These are phyloP conservation scores for Tricholoma furcatifolium DNA, from an alignment of 768 basidiomycete species.

Conservation along the genomic window DNA sequence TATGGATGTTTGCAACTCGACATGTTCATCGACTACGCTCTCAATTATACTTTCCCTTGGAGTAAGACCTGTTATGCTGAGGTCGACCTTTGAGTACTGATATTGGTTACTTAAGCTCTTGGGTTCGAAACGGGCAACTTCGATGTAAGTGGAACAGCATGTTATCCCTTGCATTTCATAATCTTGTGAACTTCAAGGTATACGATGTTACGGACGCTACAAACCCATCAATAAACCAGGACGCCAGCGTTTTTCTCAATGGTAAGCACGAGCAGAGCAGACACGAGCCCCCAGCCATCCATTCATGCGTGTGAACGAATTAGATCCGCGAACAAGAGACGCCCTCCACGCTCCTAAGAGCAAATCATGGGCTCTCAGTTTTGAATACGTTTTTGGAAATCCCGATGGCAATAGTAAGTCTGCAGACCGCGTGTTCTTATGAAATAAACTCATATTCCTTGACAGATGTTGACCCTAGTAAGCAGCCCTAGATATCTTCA, in stretches of 20 bases:
- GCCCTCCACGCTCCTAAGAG: constrained; percentile 72
- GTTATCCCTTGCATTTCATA: neutral
- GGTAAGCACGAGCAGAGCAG: constrained; percentile 34
- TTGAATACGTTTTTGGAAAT: constrained; percentile 38
- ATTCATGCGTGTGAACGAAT: neutral
- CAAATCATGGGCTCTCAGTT: constrained; percentile 40
- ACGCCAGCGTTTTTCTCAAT: constrained; percentile 61
- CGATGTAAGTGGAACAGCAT: constrained; percentile 26
- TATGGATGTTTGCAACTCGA: constrained; percentile 66
- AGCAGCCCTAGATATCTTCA: constrained; percentile 14
- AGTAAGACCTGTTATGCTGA: constrained; percentile 22
- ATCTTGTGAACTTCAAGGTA: constrained; percentile 26
- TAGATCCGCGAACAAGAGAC: constrained; percentile 52
- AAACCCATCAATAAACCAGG: constrained; percentile 46
- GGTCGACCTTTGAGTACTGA: no score
- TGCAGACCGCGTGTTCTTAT: neutral
- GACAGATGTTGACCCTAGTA: constrained; percentile 37
- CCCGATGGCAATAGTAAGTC: constrained; percentile 28
- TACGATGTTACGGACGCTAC: constrained; percentile 60
- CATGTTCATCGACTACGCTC: constrained; percentile 68
- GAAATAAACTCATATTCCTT: constrained; percentile 1
- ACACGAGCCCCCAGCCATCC: neutral
- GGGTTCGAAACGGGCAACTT: constrained; percentile 11
- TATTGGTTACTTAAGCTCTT: neutral
- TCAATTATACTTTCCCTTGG: constrained; percentile 71